Percentiles rank a stretch among this genome's conserved stretches.
Conservation (phyloP, 345 rosid species). For the Streptanthus diversifolius region DNA sequence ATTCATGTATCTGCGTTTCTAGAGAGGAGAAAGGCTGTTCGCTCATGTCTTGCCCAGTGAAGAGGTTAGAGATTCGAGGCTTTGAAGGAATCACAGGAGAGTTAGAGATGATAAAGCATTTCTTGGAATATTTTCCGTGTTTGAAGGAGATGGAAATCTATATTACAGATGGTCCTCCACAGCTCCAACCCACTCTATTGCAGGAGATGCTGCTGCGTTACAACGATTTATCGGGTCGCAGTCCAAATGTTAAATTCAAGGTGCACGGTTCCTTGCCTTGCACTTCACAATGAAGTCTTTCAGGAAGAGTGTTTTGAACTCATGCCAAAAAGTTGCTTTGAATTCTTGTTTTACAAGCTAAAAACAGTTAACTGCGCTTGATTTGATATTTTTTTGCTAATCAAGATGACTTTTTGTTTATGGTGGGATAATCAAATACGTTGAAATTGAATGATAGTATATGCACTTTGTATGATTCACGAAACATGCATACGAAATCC, state of each 20-base stretch:
- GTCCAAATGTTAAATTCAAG: not conserved
- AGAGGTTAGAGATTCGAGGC: not conserved
- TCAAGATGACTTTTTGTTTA: not conserved
- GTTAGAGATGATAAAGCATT: not conserved
- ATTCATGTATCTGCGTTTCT: not conserved
- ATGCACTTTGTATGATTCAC: too few relatives aligned
- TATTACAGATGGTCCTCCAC: not conserved
- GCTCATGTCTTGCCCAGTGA: slow-evolving; percentile 5
- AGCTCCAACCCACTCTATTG: not conserved
- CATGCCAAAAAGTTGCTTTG: not conserved
- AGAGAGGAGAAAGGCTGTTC: not conserved
- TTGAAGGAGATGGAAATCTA: not conserved
- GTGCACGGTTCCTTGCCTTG: not conserved
- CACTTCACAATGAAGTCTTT: not conserved
- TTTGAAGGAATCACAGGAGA: not conserved
- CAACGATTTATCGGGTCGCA: not conserved
- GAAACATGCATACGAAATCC: too few relatives aligned
- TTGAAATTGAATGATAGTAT: too few relatives aligned
- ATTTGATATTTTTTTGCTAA: too few relatives aligned
- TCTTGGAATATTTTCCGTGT: not conserved
- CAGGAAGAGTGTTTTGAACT: not conserved
- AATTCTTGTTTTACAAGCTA: not conserved
- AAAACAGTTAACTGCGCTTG: not conserved
- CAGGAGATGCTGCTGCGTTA: not conserved
- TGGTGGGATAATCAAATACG: too few relatives aligned